Conservation (phyloP, 2,329 filamentous ascomycete species). For the Aspergillus calidoustus region DNA sequence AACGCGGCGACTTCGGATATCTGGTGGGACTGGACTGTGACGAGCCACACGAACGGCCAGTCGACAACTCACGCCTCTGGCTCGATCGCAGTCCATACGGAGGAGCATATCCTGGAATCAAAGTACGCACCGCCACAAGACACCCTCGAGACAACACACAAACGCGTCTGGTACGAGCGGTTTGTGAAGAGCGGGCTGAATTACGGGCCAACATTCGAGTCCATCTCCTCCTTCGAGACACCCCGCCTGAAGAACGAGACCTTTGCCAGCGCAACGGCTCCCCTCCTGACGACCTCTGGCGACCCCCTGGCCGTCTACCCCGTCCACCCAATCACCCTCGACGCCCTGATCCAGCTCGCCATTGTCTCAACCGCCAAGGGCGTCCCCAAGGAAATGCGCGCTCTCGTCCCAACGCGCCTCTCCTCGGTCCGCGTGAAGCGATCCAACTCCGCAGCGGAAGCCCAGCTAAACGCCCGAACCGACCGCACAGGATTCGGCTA, state of each 20-base stretch:
- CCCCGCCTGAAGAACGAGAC: neutral
- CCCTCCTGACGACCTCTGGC: neutral
- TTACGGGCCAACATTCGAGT: conserved; percentile 14
- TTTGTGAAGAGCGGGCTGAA: conserved; percentile 13
- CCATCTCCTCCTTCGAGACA: conserved; percentile 2
- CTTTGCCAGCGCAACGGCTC: neutral
- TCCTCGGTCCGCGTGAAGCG: neutral
- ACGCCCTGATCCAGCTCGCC: conserved; percentile 1
- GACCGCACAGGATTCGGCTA: neutral
- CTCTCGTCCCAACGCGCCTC: neutral
- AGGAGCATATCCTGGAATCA: neutral
- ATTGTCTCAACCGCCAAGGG: neutral
- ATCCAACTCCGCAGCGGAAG: neutral
- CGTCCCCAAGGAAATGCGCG: neutral
- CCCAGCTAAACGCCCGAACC: neutral
- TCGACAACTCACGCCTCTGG: neutral
- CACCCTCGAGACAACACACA: neutral
- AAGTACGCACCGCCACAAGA: neutral
- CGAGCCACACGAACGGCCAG: neutral
- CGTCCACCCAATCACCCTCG: conserved; percentile 6
- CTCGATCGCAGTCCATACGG: neutral
- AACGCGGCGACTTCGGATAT: neutral
- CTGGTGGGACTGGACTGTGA: conserved; percentile 1
- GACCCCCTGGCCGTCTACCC: conserved; percentile 1
- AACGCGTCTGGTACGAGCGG: conserved; percentile 12